Conservation (phyloP, 2,329 filamentous ascomycete genomes). For the Trichophyton schoenleinii region DNA sequence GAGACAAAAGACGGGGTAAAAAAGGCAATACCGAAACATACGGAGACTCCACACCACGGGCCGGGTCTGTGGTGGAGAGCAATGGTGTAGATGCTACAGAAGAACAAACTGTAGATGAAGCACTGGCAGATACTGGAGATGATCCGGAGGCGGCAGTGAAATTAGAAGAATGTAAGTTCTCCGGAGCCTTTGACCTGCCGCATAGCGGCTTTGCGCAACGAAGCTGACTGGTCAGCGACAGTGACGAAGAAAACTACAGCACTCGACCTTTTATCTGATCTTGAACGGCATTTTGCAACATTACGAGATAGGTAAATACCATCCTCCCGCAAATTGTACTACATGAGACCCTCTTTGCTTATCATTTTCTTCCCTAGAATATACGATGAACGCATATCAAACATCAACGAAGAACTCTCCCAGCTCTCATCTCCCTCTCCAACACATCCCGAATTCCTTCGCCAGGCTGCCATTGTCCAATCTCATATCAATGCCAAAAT, state of each 20-base stretch:
- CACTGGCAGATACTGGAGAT: constrained; percentile 35
- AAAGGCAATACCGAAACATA: constrained; percentile 27
- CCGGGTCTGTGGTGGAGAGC: constrained; percentile 19
- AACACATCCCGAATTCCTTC: constrained; percentile 80
- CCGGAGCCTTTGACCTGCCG: not conserved
- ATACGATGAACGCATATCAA: constrained; percentile 75
- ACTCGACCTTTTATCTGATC: constrained; percentile 62
- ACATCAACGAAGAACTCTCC: constrained; percentile 57
- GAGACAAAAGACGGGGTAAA: constrained; percentile 35
- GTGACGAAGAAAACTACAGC: constrained; percentile 68
- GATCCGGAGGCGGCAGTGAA: constrained; percentile 35
- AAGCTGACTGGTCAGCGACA: constrained; percentile 26
- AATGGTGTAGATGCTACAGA: constrained; percentile 34
- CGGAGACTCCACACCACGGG: constrained; percentile 23
- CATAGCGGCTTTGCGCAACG: not conserved
- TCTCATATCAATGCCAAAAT: constrained; percentile 70
- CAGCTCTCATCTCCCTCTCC: constrained; percentile 46
- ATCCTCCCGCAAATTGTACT: constrained; percentile 2
- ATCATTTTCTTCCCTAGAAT: constrained; percentile 43
- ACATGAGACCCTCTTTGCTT: not conserved
- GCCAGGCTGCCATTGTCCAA: constrained; percentile 78
- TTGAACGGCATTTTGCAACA: constrained; percentile 79
- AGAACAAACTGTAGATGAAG: constrained; percentile 36
- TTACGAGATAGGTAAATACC: constrained; percentile 51
- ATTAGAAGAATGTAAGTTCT: constrained; percentile 38